These are phyloP conservation scores for Phytophthora rubi DNA, from an alignment of 352 stramenopile genomes.

Conservation along the genomic window DNA sequence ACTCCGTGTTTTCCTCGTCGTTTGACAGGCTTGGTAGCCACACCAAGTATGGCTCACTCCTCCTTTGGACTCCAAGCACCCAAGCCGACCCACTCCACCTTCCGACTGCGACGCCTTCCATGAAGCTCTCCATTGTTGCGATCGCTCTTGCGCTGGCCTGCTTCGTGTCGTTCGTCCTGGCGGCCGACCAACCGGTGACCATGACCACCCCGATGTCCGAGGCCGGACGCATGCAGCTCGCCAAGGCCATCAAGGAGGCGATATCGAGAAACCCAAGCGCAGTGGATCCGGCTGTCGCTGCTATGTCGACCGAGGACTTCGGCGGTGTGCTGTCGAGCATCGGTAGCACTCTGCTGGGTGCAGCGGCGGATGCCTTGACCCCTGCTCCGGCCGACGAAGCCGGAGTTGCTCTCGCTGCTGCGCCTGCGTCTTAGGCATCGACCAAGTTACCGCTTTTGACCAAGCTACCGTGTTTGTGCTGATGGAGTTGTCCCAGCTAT, in stretches of 20 bases:
- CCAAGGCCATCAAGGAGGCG: conserved; percentile 19
- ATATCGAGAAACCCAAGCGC: neutral
- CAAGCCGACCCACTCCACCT: neutral
- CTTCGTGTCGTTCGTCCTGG: conserved; percentile 5
- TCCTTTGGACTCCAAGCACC: conserved; percentile 1
- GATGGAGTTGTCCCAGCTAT: too few species aligned
- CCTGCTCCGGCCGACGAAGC: too few species aligned
- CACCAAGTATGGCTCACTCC: neutral
- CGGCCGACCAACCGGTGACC: conserved; percentile 13
- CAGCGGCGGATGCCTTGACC: too few species aligned
- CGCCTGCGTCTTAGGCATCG: too few species aligned
- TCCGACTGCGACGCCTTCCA: neutral
- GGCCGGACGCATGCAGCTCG: conserved; percentile 18
- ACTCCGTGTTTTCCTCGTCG: neutral
- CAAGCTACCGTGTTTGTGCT: too few species aligned
- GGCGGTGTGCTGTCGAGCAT: conserved; percentile 9
- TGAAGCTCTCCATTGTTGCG: conserved; percentile 4
- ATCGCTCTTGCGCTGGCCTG: conserved; percentile 10
- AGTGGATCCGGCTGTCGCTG: neutral
- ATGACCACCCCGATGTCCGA: neutral
- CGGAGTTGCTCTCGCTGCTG: too few species aligned
- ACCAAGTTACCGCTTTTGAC: too few species aligned
- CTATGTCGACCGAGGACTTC: conserved; percentile 16
- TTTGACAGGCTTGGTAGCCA: too few species aligned
- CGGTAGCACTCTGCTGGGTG: neutral